These are phyloP conservation scores for Orbilia ellipsospora DNA, from an alignment of 2,329 filamentous ascomycete genomes.

Conservation along the genomic window DNA sequence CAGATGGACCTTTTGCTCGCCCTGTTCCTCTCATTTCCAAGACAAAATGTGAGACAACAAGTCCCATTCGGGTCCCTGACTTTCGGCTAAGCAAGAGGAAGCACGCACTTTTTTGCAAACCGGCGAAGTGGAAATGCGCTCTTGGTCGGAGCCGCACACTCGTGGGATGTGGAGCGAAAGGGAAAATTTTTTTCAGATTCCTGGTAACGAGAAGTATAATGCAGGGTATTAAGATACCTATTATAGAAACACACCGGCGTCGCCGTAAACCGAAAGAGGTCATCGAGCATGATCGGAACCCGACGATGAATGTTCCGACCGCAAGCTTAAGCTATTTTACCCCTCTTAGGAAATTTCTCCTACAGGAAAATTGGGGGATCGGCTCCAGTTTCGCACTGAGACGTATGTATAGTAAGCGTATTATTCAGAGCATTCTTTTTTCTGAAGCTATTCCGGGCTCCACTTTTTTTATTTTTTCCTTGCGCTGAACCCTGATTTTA, in stretches of 20 bases:
- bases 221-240: slow-evolving; percentile 30
- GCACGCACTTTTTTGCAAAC: background rate
- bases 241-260: slow-evolving; percentile 49
- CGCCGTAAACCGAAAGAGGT: slow-evolving; percentile 47
- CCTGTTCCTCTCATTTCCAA: slow-evolving; percentile 16
- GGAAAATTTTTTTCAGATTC: slow-evolving; percentile 47
- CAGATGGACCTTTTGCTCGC: too few relatives aligned
- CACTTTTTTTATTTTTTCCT: background rate
- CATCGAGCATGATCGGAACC: slow-evolving; percentile 39
- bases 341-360: slow-evolving; percentile 41
- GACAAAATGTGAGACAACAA: slow-evolving; percentile 43
- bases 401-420: slow-evolving; percentile 14
- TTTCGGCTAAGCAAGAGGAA: slow-evolving; percentile 28
- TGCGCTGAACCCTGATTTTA: background rate
- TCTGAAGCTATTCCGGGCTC: slow-evolving; percentile 18
- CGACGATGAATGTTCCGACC: slow-evolving; percentile 32
- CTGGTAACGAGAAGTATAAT: slow-evolving; percentile 55
- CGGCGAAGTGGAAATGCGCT: background rate
- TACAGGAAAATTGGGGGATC: slow-evolving; percentile 38
- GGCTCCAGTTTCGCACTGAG: slow-evolving; percentile 26
- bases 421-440: slow-evolving; percentile 35
- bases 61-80: slow-evolving; percentile 39
- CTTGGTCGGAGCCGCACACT: slow-evolving; percentile 33
- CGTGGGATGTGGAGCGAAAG: slow-evolving; percentile 20
- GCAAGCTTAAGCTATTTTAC: background rate